Conservation (phyloP, 139 green algal species). For the Chlorokybus atmophyticus region DNA sequence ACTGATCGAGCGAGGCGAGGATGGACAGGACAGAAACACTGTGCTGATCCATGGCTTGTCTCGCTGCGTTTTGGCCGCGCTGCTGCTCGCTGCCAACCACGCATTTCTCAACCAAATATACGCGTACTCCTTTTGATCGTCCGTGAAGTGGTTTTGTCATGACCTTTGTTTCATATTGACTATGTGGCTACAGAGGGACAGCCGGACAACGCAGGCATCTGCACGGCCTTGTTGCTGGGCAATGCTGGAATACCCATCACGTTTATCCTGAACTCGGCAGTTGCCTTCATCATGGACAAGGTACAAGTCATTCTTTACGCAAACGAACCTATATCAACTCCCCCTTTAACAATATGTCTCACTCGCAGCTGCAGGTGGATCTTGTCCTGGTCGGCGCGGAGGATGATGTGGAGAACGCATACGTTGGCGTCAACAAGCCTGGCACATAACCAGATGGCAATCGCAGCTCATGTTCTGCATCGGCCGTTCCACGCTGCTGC, state of each 20-base stretch:
- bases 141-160: too few species aligned
- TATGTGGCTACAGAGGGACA: slow-evolving; percentile 39
- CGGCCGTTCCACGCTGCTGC: slow-evolving; percentile 87
- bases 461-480: slow-evolving; percentile 55
- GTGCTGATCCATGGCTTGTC: slow-evolving; percentile 83
- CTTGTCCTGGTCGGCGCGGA: slow-evolving; percentile 87
- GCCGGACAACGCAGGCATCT: slow-evolving; percentile 61
- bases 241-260: slow-evolving; percentile 59
- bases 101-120: slow-evolving; percentile 83
- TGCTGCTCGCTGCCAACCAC: slow-evolving; percentile 42
- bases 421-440: slow-evolving; percentile 90
- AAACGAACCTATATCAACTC: too few species aligned
- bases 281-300: slow-evolving; percentile 63
- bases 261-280: slow-evolving; percentile 66
- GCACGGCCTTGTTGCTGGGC: slow-evolving; percentile 38
- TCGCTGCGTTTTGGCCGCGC: slow-evolving; percentile 65
- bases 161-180: too few species aligned
- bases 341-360: too few species aligned
- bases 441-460: slow-evolving; percentile 56
- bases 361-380: too few species aligned
- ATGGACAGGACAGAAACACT: slow-evolving; percentile 53
- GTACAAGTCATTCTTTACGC: too few species aligned
- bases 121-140: slow-evolving; percentile 11
- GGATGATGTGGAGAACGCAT: slow-evolving; percentile 87
- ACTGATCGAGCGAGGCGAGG: slow-evolving; percentile 49